A percentile compares a stretch with the other conserved stretches of the same genome.
phyloP scores from a whole-genome alignment of 345 rosid species.

The Syzygium aqueum region DNA sequence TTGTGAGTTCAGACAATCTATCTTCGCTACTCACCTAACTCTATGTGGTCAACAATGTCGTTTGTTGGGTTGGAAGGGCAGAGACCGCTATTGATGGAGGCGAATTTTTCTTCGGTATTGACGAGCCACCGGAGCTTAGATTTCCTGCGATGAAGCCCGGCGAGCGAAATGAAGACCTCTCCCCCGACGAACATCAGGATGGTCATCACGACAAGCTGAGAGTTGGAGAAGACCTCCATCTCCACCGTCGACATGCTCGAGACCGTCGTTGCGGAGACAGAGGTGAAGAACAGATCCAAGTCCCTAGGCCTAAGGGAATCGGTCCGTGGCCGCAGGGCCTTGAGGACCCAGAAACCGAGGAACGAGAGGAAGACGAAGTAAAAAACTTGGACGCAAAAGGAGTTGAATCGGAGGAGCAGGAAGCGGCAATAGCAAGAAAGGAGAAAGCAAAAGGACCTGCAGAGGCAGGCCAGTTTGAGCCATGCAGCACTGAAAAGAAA shows the following conservation, averaged over 20 bases:
- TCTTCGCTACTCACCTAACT: background rate
- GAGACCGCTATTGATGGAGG: background rate
- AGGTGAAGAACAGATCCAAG: conserved; percentile 59
- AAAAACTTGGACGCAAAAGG: conserved; percentile 24
- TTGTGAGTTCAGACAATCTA: background rate
- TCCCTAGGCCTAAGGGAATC: conserved; percentile 15
- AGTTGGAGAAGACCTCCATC: conserved; percentile 70
- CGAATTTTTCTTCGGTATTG: background rate
- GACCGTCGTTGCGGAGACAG: conserved; percentile 49
- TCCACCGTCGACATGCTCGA: conserved; percentile 73
- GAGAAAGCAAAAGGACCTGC: background rate
- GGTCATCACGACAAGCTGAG: conserved; percentile 46
- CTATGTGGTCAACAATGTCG: background rate
- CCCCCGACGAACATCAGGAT: conserved; percentile 56
- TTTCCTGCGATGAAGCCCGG: background rate
- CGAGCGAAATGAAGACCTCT: conserved; percentile 47
- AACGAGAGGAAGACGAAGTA: conserved; percentile 30
- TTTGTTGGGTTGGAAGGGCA: background rate
- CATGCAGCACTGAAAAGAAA: background rate
- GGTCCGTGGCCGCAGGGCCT: conserved; percentile 20
- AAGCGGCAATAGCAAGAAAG: background rate
- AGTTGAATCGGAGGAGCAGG: conserved; percentile 5
- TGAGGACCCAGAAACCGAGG: conserved; percentile 21
- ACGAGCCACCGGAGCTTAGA: background rate
- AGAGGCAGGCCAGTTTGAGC: background rate